A percentile compares a stretch with the other conserved stretches of the same genome.
Conservation (phyloP, 495 filamentous ascomycete genomes). For the Pseudoneurospora amorphoporcata region DNA sequence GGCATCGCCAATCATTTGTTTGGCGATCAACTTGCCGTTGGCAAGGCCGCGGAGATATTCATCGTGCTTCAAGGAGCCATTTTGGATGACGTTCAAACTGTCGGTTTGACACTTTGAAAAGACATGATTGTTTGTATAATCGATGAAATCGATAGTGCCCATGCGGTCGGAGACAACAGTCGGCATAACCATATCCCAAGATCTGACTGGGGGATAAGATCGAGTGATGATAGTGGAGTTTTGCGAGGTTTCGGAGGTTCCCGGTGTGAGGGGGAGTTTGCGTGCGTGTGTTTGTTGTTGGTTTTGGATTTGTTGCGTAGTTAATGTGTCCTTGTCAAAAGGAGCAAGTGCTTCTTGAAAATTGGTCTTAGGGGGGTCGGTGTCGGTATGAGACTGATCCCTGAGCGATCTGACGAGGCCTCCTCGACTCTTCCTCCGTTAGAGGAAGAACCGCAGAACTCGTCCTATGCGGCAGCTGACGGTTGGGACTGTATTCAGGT, state of each 20-base stretch:
- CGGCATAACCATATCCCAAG: slow-evolving; percentile 46
- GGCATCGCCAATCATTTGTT: slow-evolving; percentile 62
- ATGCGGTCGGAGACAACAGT: slow-evolving; percentile 37
- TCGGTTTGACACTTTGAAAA: slow-evolving; percentile 11
- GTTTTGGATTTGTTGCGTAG: background rate
- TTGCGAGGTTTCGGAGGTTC: background rate
- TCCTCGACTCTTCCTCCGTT: slow-evolving; percentile 84
- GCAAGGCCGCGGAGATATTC: slow-evolving; percentile 10
- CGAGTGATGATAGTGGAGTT: background rate
- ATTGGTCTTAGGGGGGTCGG: slow-evolving; percentile 73
- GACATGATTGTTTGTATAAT: slow-evolving; percentile 35
- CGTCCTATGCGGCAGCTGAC: slow-evolving; percentile 99
- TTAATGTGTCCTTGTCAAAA: background rate
- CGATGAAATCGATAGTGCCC: slow-evolving; percentile 26
- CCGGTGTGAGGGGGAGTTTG: background rate
- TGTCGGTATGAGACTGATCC: slow-evolving; percentile 68
- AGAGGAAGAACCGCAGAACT: slow-evolving; percentile 95
- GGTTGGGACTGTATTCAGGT: slow-evolving; percentile 43
- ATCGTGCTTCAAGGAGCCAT: slow-evolving; percentile 24
- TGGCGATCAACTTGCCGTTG: slow-evolving; percentile 25
- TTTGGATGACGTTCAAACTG: slow-evolving; percentile 24
- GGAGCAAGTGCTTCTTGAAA: slow-evolving; percentile 10
- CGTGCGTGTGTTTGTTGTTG: background rate
- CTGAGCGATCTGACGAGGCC: slow-evolving; percentile 72
- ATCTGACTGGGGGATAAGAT: slow-evolving; percentile 14